A percentile compares a stretch with the other conserved stretches of the same genome.
Evolutionary conservation across 768 basidiomycete species (phyloP).

Genomic region (Russula sp.): DNA sequence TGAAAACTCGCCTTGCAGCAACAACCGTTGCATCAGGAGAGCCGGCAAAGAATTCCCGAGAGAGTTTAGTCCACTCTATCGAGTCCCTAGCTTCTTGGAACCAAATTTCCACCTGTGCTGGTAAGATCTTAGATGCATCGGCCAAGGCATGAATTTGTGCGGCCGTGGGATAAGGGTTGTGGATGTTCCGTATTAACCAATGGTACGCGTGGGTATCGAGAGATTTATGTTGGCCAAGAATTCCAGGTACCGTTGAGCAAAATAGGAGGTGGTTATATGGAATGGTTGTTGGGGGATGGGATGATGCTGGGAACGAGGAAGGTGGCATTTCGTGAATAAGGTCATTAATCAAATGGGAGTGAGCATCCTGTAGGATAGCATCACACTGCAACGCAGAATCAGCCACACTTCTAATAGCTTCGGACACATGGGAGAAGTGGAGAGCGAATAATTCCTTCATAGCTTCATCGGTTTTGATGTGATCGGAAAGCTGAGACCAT

Average conservation of each 20-base stretch:
- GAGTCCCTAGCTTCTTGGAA: slow-evolving; percentile 21
- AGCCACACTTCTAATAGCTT: neutral
- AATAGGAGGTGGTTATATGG: slow-evolving; percentile 3
- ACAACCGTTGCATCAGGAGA: slow-evolving; percentile 24
- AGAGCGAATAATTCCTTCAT: too few relatives aligned
- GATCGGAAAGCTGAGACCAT: slow-evolving; percentile 6
- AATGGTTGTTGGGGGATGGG: neutral
- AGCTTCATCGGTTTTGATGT: too few relatives aligned
- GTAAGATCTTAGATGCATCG: neutral
- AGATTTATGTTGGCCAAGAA: neutral
- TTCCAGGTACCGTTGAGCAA: too few relatives aligned
- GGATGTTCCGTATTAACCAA: slow-evolving; percentile 29
- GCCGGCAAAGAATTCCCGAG: slow-evolving; percentile 20
- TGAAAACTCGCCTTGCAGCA: slow-evolving; percentile 26
- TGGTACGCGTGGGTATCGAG: neutral
- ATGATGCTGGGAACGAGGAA: neutral
- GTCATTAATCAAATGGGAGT: neutral
- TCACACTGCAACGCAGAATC: neutral
- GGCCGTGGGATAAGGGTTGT: slow-evolving; percentile 44
- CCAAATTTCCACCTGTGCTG: slow-evolving; percentile 15
- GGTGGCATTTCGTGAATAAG: neutral
- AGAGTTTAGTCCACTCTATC: slow-evolving; percentile 21
- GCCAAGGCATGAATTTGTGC: slow-evolving; percentile 9
- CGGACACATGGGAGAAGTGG: neutral
- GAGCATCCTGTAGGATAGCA: neutral